These are phyloP conservation scores for Colletotrichum gloeosporioides DNA, from an alignment of 2,329 filamentous ascomycete species.

Conservation along the genomic window DNA sequence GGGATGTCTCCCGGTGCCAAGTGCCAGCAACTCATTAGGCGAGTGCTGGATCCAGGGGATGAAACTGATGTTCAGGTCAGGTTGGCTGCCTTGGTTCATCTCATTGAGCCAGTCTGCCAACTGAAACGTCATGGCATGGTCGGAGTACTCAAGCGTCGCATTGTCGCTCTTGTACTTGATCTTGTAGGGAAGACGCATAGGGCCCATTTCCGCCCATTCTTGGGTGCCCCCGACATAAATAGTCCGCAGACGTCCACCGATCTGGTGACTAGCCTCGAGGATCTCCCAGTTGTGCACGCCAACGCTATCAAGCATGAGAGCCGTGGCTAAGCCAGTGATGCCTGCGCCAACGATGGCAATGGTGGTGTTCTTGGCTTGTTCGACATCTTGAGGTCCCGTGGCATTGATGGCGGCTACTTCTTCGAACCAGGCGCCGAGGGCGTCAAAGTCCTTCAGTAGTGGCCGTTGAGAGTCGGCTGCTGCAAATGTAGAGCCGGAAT, in stretches of 20 bases:
- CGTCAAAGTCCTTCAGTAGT: neutral
- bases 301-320: conserved; percentile 46
- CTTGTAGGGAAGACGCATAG: conserved; percentile 48
- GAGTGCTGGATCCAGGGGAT: conserved; percentile 64
- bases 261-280: conserved; percentile 58
- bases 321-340: conserved; percentile 65
- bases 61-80: conserved; percentile 59
- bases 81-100: conserved; percentile 52
- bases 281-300: conserved; percentile 63
- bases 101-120: conserved; percentile 60
- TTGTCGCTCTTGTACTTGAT: conserved; percentile 54
- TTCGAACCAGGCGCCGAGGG: neutral
- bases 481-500: neutral
- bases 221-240: conserved; percentile 57
- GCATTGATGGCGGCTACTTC: neutral
- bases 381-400: neutral
- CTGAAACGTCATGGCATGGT: conserved; percentile 67
- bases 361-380: neutral
- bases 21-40: conserved; percentile 57
- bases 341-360: conserved; percentile 67
- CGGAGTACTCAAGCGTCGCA: conserved; percentile 59
- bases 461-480: neutral
- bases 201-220: conserved; percentile 66
- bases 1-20: conserved; percentile 50
- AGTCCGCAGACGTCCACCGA: conserved; percentile 66